phyloP scores from a whole-genome alignment of 768 basidiomycete species.

The Leccinum subtestaceum region DNA sequence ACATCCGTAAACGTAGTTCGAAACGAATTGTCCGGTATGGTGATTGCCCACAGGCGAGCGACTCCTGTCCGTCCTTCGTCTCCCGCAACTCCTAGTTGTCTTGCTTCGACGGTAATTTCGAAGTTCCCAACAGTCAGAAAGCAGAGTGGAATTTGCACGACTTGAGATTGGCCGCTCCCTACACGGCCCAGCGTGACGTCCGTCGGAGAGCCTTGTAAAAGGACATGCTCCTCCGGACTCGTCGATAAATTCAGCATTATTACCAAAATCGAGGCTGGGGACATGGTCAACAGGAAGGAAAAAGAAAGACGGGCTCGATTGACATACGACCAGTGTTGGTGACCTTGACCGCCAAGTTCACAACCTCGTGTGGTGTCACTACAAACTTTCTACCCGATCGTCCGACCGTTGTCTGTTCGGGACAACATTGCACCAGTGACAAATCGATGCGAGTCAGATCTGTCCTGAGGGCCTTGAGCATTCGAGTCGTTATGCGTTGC shows the following conservation, averaged over 20 bases:
- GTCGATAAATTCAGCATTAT: constrained; percentile 53
- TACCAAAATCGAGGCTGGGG: constrained; percentile 48
- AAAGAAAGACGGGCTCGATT: neutral
- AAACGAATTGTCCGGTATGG: constrained; percentile 11
- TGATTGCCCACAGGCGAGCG: constrained; percentile 15
- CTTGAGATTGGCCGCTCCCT: constrained; percentile 48
- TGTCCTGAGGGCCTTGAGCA: constrained; percentile 74
- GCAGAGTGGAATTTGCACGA: constrained; percentile 58
- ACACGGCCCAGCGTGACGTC: constrained; percentile 67
- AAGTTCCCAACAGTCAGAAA: constrained; percentile 74
- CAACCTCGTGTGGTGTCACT: constrained; percentile 58
- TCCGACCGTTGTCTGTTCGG: constrained; percentile 17
- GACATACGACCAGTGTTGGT: constrained; percentile 68
- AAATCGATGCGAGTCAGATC: constrained; percentile 64
- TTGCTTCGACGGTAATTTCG: constrained; percentile 40
- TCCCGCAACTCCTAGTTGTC: constrained; percentile 20
- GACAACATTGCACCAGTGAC: constrained; percentile 39
- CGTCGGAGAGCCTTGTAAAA: constrained; percentile 64
- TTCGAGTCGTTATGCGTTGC: constrained; percentile 72
- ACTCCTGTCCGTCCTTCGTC: constrained; percentile 22
- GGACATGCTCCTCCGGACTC: constrained; percentile 60
- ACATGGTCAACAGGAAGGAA: constrained; percentile 8
- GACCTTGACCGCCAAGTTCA: constrained; percentile 55
- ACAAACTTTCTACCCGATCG: constrained; percentile 40
- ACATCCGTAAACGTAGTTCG: neutral